A percentile compares a stretch with the other conserved stretches of the same genome.
phyloP scores from a whole-genome alignment of 169 alveolate genomes.

The Eimeria brunetti region DNA sequence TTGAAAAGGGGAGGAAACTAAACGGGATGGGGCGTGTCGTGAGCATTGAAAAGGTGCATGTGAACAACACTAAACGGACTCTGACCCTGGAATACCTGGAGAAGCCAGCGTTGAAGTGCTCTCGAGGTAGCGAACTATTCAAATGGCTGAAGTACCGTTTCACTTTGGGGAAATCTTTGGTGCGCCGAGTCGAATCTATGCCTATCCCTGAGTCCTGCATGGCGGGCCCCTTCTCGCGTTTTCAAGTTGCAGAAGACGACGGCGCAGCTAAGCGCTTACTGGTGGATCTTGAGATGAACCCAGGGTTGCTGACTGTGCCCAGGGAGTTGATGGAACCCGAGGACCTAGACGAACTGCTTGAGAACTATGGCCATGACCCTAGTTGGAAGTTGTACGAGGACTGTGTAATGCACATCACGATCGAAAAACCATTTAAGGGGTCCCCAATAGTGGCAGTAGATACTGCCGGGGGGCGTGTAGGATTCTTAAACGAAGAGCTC shows the following conservation, averaged over 20 bases:
- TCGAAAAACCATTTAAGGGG: neutral
- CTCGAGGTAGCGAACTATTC: slow-evolving; percentile 30
- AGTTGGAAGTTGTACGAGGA: slow-evolving; percentile 21
- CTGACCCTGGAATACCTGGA: slow-evolving; percentile 31
- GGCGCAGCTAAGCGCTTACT: neutral
- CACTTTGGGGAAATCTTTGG: neutral
- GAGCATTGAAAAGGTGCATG: slow-evolving; percentile 1
- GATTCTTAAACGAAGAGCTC: slow-evolving; percentile 37
- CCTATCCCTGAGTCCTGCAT: slow-evolving; percentile 31
- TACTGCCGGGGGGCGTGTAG: slow-evolving; percentile 28
- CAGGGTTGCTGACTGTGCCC: slow-evolving; percentile 66
- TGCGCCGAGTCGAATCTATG: slow-evolving; percentile 26
- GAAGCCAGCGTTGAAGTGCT: slow-evolving; percentile 24
- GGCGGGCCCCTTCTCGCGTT: slow-evolving; percentile 25
- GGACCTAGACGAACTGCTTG: slow-evolving; percentile 7
- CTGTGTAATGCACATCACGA: slow-evolving; percentile 55
- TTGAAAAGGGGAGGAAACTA: neutral
- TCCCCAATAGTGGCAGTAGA: slow-evolving; percentile 30
- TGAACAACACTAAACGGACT: slow-evolving; percentile 24
- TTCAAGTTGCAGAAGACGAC: slow-evolving; percentile 21
- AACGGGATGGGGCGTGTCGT: slow-evolving; percentile 32
- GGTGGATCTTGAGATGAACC: slow-evolving; percentile 45
- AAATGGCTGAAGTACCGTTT: slow-evolving; percentile 29
- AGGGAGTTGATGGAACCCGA: slow-evolving; percentile 31
- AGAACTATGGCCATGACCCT: neutral